These are phyloP conservation scores for Dipodascus albidus DNA, from an alignment of 805 yeast species.

Conservation along the genomic window DNA sequence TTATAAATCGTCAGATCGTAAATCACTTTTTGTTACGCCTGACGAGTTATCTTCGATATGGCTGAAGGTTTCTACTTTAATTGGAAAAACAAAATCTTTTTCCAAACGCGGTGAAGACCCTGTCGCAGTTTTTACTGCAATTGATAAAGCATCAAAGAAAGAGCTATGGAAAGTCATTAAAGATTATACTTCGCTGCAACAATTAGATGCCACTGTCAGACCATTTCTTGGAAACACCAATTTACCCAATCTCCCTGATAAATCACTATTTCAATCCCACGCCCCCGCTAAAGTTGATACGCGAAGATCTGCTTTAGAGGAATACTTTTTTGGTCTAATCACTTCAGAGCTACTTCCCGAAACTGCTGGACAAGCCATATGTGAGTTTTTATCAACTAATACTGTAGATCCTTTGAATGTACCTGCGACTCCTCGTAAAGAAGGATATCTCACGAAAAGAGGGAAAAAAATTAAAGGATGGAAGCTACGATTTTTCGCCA, in stretches of 20 bases:
- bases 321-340: conserved; percentile 27
- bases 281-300: conserved; percentile 56
- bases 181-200: conserved; percentile 43
- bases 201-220: conserved; percentile 51
- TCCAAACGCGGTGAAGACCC: conserved; percentile 45
- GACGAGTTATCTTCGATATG: conserved; percentile 17
- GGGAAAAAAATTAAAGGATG: conserved; percentile 57
- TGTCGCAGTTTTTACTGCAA: conserved; percentile 46
- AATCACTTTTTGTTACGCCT: conserved; percentile 16
- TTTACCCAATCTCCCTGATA: conserved; percentile 57
- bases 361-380: conserved; percentile 38
- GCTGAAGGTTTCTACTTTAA: conserved; percentile 19
- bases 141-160: conserved; percentile 47
- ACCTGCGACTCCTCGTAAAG: conserved; percentile 39
- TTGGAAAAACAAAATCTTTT: conserved; percentile 18
- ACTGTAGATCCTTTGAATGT: conserved; percentile 45
- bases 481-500: conserved; percentile 59
- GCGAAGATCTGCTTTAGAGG: conserved; percentile 43
- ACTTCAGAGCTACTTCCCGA: conserved; percentile 33
- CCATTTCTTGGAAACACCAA: conserved; percentile 29
- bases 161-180: conserved; percentile 72
- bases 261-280: conserved; percentile 40
- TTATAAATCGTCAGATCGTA: neutral
- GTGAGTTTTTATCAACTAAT: conserved; percentile 57
- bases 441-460: conserved; percentile 54